phyloP scores from a whole-genome alignment of 257 asterid genomes.

The Nicotiana benthamiana region DNA sequence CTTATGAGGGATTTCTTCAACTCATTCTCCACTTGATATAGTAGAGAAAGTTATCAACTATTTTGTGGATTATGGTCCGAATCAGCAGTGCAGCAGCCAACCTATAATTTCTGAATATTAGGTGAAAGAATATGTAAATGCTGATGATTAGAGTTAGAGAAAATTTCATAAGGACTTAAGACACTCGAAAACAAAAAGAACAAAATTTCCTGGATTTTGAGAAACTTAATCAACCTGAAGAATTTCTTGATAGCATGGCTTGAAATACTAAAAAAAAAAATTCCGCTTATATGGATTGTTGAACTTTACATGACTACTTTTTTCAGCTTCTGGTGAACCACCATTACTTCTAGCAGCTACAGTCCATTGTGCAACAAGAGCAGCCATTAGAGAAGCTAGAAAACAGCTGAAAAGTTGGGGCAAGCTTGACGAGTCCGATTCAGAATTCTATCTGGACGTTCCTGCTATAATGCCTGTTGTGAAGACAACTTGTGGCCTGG shows the following conservation, averaged over 20 bases:
- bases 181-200: background rate
- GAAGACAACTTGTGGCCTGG: slow-evolving; percentile 14
- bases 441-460: slow-evolving; percentile 11
- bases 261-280: background rate
- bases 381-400: slow-evolving; percentile 54
- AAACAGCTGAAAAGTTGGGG: slow-evolving; percentile 11
- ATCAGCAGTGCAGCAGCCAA: background rate
- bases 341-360: slow-evolving; percentile 71
- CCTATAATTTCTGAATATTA: background rate
- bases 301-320: background rate
- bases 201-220: background rate
- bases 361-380: slow-evolving; percentile 62
- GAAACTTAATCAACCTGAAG: background rate
- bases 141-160: background rate
- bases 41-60: background rate
- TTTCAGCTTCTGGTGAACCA: slow-evolving; percentile 83
- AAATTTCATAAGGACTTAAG: background rate
- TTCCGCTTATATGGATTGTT: background rate
- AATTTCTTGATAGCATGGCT: background rate
- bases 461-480: slow-evolving; percentile 21
- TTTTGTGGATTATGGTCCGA: background rate
- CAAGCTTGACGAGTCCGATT: background rate
- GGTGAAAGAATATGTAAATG: background rate
- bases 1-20: background rate
- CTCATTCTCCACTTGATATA: background rate